These are phyloP conservation scores for Termitomyces sp. DNA, from an alignment of 768 basidiomycete genomes.

Conservation along the genomic window DNA sequence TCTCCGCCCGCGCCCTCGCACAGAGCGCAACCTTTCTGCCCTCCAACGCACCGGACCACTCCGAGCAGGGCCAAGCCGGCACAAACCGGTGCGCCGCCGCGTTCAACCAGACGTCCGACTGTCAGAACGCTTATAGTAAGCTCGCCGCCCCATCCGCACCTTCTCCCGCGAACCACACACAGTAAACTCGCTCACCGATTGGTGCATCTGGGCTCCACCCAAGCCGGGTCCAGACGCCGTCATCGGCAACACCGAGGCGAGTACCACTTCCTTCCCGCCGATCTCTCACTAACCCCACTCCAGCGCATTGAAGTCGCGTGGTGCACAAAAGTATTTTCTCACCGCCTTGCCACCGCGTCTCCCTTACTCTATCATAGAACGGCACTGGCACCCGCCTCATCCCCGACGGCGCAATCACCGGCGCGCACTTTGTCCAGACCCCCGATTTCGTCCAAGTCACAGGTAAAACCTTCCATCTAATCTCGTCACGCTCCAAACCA, in stretches of 20 bases:
- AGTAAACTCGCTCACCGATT: slow-evolving; percentile 58
- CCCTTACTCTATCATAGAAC: slow-evolving; percentile 29
- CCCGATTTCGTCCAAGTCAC: slow-evolving; percentile 74
- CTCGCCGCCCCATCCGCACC: neutral
- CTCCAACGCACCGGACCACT: slow-evolving; percentile 38
- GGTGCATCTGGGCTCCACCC: slow-evolving; percentile 41
- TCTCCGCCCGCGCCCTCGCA: neutral
- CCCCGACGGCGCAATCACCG: slow-evolving; percentile 64
- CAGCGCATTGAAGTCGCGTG: slow-evolving; percentile 40
- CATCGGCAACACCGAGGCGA: slow-evolving; percentile 54
- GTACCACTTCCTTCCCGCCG: slow-evolving; percentile 21
- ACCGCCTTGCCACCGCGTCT: neutral
- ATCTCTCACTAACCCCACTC: slow-evolving; percentile 7
- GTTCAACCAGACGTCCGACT: slow-evolving; percentile 50
- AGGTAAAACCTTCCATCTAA: slow-evolving; percentile 26
- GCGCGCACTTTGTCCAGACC: slow-evolving; percentile 66
- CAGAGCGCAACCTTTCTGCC: slow-evolving; percentile 43
- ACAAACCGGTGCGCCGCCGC: slow-evolving; percentile 62
- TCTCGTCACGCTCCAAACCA: too few species aligned
- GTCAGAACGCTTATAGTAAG: slow-evolving; percentile 61
- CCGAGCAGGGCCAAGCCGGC: slow-evolving; percentile 56
- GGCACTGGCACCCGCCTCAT: slow-evolving; percentile 64
- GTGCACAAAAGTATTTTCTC: slow-evolving; percentile 31
- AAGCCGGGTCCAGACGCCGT: slow-evolving; percentile 42
- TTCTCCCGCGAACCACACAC: neutral